Percentiles rank a stretch among this genome's conserved stretches.
Evolutionary conservation across 2,329 filamentous ascomycete genomes (phyloP).

Genomic region (Chrysosphaeria jannelii): DNA sequence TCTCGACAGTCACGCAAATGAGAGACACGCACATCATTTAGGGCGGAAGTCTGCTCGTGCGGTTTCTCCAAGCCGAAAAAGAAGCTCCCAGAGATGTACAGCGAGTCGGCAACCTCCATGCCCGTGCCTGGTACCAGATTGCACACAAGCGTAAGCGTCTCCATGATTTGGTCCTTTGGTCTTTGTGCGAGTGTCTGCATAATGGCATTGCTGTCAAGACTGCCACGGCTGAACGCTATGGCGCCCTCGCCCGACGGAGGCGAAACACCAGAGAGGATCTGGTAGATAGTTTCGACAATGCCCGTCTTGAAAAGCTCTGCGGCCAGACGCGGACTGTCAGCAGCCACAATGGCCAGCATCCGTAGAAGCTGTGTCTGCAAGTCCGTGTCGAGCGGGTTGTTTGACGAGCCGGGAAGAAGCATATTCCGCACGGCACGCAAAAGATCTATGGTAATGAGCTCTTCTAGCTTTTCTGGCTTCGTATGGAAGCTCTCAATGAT

Average conservation of each 20-base stretch:
- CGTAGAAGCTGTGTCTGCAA: constrained; percentile 93
- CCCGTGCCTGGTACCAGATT: constrained; percentile 30
- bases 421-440: constrained; percentile 63
- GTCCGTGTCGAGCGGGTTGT: constrained; percentile 56
- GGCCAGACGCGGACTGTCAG: constrained; percentile 62
- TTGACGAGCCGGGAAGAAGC: constrained; percentile 76
- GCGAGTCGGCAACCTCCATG: neutral
- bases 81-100: neutral
- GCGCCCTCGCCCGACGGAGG: constrained; percentile 54
- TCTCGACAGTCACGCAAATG: constrained; percentile 55
- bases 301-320: constrained; percentile 86
- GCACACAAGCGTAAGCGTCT: constrained; percentile 91
- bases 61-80: no score
- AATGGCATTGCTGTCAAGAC: constrained; percentile 79
- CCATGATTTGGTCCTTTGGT: constrained; percentile 82
- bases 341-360: constrained; percentile 68
- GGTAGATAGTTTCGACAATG: constrained; percentile 88
- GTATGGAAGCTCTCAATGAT: constrained; percentile 95
- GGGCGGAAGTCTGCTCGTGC: no score
- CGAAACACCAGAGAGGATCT: constrained; percentile 86
- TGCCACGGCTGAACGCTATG: constrained; percentile 52
- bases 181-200: constrained; percentile 97
- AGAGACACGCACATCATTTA: constrained; percentile 56
- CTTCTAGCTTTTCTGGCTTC: constrained; percentile 62
- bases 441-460: constrained; percentile 67